Conservation (phyloP, 176 grass and related monocot species). For the Cocos nucifera region DNA sequence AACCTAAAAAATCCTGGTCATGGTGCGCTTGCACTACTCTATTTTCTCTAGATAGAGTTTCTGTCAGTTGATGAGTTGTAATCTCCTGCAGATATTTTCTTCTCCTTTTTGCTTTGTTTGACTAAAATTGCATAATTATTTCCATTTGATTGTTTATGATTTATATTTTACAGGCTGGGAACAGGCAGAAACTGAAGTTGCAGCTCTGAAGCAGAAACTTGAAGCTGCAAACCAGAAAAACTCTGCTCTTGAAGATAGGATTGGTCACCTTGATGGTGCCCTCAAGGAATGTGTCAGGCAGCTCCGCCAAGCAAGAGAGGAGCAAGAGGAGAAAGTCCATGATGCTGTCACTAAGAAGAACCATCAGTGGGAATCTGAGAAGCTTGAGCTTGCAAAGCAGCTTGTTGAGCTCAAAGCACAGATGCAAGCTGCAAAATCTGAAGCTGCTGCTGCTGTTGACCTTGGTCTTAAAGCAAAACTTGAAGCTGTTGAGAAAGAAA, state of each 20-base stretch:
- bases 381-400: constrained; percentile 1
- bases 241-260: constrained; percentile 4
- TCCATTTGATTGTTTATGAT: not conserved
- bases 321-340: not conserved
- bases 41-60: not conserved
- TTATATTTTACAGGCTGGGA: constrained; percentile 1
- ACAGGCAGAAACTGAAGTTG: constrained; percentile 7
- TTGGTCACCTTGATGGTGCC: constrained; percentile 16
- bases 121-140: not conserved
- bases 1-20: no score
- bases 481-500: constrained; percentile 6
- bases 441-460: not conserved
- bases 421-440: constrained; percentile 9
- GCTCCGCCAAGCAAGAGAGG: constrained; percentile 2
- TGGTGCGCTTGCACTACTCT: no score
- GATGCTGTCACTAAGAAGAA: constrained; percentile 6
- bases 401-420: constrained; percentile 5
- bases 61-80: not conserved
- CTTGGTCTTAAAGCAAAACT: not conserved
- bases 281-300: constrained; percentile 14
- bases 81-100: no score
- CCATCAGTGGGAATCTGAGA: not conserved
- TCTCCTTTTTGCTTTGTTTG: not conserved
- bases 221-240: constrained; percentile 9
- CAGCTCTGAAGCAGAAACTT: constrained; percentile 4